Percentiles rank a stretch among this genome's conserved stretches.
Conservation (phyloP, 2,329 filamentous ascomycete genomes). For the Microdochium bolleyi region DNA sequence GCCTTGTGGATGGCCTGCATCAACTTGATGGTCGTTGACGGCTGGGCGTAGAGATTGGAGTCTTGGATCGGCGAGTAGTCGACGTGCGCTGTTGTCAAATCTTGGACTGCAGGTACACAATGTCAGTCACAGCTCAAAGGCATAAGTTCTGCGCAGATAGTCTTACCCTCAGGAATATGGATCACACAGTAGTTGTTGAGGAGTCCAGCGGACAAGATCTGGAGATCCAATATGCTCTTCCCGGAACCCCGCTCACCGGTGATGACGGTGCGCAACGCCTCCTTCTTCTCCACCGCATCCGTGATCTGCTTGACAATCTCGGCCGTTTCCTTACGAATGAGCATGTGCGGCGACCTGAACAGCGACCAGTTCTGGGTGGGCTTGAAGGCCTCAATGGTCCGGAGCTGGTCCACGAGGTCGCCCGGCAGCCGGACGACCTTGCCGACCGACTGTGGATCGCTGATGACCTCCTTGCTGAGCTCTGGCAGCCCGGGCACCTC, state of each 20-base stretch:
- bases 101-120: slow-evolving; percentile 50
- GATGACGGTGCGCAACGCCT: slow-evolving; percentile 57
- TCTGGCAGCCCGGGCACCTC: slow-evolving; percentile 62
- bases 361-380: slow-evolving; percentile 78
- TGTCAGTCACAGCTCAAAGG: slow-evolving; percentile 3
- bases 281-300: slow-evolving; percentile 41
- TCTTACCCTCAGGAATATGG: slow-evolving; percentile 77
- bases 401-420: slow-evolving; percentile 67
- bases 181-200: slow-evolving; percentile 84
- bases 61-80: slow-evolving; percentile 67
- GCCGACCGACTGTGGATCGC: slow-evolving; percentile 48
- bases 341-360: slow-evolving; percentile 72
- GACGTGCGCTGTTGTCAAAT: slow-evolving; percentile 71
- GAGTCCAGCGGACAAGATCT: slow-evolving; percentile 75
- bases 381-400: slow-evolving; percentile 86
- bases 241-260: slow-evolving; percentile 68
- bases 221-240: slow-evolving; percentile 80
- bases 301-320: slow-evolving; percentile 60
- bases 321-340: slow-evolving; percentile 73
- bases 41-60: slow-evolving; percentile 66
- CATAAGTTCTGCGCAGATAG: background rate
- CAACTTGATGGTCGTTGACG: slow-evolving; percentile 66
- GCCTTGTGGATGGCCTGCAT: slow-evolving; percentile 65
- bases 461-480: slow-evolving; percentile 46
- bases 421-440: slow-evolving; percentile 63